Conservation (phyloP, 108 stramenopile species). For the Cylindrotheca fusiformis region DNA sequence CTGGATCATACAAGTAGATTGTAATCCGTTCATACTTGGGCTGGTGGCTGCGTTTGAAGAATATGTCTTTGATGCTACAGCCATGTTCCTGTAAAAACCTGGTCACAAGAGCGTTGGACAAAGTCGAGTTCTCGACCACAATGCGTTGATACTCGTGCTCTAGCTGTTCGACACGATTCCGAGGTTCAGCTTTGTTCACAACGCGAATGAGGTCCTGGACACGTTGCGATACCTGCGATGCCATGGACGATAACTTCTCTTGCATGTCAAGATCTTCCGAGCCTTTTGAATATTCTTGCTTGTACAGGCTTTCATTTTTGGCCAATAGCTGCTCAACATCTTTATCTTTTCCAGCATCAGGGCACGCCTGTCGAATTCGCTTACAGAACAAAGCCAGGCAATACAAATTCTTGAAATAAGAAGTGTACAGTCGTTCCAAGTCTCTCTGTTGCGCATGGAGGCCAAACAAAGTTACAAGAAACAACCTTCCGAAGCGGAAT, state of each 20-base stretch:
- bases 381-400: conserved; percentile 38
- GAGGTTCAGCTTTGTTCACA: background rate
- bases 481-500: conserved; percentile 22
- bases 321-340: conserved; percentile 1
- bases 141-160: conserved; percentile 50
- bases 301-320: conserved; percentile 1
- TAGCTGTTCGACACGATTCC: conserved; percentile 37
- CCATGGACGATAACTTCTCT: conserved; percentile 1
- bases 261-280: background rate
- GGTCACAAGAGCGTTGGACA: conserved; percentile 51
- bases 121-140: conserved; percentile 36
- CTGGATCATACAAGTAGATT: conserved; percentile 49
- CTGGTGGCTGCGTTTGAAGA: conserved; percentile 25
- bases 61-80: conserved; percentile 29
- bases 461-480: conserved; percentile 40
- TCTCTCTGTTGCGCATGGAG: conserved; percentile 46
- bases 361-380: conserved; percentile 23
- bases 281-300: background rate
- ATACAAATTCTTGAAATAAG: conserved; percentile 21
- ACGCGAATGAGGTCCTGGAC: conserved; percentile 1
- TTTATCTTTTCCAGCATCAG: background rate
- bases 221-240: background rate
- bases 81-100: conserved; percentile 27
- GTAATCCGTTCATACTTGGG: conserved; percentile 65
- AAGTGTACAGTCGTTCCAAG: conserved; percentile 28